Percentiles rank a stretch among this genome's conserved stretches.
Conservation (phyloP, 2,329 filamentous ascomycete genomes). For the Nigrospora osmanthi region DNA sequence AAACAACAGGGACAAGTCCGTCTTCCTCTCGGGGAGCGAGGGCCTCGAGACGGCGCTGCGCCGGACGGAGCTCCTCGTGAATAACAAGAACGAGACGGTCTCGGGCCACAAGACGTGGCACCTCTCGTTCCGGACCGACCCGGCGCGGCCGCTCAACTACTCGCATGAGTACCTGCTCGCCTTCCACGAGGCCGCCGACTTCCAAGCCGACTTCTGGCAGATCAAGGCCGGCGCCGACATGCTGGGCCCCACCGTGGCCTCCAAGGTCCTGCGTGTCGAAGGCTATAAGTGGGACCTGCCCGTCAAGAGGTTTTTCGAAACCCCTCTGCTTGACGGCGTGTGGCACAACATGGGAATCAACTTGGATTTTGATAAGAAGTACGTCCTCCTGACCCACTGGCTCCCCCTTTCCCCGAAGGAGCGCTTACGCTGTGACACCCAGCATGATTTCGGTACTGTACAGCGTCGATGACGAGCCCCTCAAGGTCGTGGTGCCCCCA, state of each 20-base stretch:
- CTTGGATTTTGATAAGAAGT: slow-evolving; percentile 1
- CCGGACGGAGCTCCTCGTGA: slow-evolving; percentile 2
- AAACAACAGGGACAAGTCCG: neutral
- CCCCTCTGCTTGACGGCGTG: neutral
- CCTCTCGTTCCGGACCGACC: slow-evolving; percentile 1
- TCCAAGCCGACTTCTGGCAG: slow-evolving; percentile 3
- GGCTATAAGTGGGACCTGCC: slow-evolving; percentile 3
- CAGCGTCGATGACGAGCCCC: neutral
- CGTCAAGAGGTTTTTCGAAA: slow-evolving; percentile 1
- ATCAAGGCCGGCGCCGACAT: slow-evolving; percentile 1
- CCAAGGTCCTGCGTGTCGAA: slow-evolving; percentile 1
- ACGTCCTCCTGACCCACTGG: neutral
- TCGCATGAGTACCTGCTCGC: slow-evolving; percentile 2
- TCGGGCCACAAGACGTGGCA: slow-evolving; percentile 3
- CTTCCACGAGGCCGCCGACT: slow-evolving; percentile 3
- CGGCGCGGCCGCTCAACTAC: slow-evolving; percentile 1
- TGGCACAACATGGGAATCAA: slow-evolving; percentile 2
- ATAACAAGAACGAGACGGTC: slow-evolving; percentile 1
- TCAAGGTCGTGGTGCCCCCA: neutral
- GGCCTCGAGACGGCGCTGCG: slow-evolving; percentile 3
- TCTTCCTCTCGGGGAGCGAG: slow-evolving; percentile 2
- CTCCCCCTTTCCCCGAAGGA: no score
- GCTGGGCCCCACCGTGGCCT: neutral
- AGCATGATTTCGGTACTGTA: slow-evolving; percentile 2
- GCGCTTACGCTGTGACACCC: no score